Evolutionary conservation across 768 basidiomycete genomes (phyloP).

Genomic region (Hebeloma cylindrosporum): DNA sequence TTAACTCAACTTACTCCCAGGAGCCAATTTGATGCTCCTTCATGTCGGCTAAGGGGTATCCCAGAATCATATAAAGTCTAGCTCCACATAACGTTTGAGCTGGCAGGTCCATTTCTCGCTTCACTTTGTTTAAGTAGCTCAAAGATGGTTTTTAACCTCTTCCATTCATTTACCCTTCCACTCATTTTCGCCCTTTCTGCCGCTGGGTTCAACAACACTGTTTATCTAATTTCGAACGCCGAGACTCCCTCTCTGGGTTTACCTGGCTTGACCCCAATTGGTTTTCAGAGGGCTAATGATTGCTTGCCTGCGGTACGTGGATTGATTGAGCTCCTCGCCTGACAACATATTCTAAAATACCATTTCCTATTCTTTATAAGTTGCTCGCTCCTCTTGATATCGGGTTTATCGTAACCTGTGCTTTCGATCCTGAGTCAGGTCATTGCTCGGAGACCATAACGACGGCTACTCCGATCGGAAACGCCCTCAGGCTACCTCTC

Average conservation of each 20-base stretch:
- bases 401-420: slow-evolving; percentile 23
- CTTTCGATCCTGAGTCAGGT: slow-evolving; percentile 22
- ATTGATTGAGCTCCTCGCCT: neutral
- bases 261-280: slow-evolving; percentile 22
- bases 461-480: slow-evolving; percentile 22
- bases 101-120: too few species aligned
- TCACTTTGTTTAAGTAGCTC: too few species aligned
- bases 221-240: slow-evolving; percentile 25
- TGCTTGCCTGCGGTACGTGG: slow-evolving; percentile 23
- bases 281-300: slow-evolving; percentile 18
- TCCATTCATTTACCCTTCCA: too few species aligned
- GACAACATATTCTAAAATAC: neutral
- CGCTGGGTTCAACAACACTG: slow-evolving; percentile 17
- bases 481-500: slow-evolving; percentile 20
- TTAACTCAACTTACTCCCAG: too few species aligned
- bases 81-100: too few species aligned
- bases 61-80: too few species aligned
- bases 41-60: too few species aligned
- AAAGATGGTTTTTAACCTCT: too few species aligned
- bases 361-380: neutral
- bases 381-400: slow-evolving; percentile 18
- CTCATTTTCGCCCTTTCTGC: too few species aligned
- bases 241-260: slow-evolving; percentile 23
- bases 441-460: slow-evolving; percentile 20
- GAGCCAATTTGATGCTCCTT: too few species aligned